phyloP scores from a whole-genome alignment of 164 flowering plant genomes.

The Protea cynaroides region DNA sequence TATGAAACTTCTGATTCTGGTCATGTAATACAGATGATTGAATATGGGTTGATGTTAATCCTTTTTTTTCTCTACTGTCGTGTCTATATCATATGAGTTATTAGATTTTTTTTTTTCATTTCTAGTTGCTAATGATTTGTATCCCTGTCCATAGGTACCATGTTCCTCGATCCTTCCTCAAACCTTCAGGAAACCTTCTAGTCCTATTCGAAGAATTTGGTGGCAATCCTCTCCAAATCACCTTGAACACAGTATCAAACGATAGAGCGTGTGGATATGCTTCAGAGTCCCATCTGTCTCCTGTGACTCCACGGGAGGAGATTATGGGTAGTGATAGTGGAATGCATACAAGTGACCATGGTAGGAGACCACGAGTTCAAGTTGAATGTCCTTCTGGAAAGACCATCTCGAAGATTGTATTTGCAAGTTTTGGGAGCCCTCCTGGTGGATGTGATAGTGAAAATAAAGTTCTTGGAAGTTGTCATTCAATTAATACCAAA shows the following conservation, averaged over 20 bases:
- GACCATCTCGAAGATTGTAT: conserved; percentile 37
- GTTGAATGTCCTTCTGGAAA: conserved; percentile 39
- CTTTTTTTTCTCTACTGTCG: neutral
- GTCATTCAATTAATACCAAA: conserved; percentile 43
- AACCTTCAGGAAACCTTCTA: conserved; percentile 38
- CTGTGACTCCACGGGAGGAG: neutral
- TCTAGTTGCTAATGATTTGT: neutral
- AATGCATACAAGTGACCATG: neutral
- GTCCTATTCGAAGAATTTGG: conserved; percentile 54
- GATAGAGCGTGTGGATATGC: conserved; percentile 32
- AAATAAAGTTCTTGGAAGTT: conserved; percentile 37
- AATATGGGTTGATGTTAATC: neutral
- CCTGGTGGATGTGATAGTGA: conserved; percentile 42
- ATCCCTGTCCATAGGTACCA: conserved; percentile 37
- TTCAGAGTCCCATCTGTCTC: conserved; percentile 26
- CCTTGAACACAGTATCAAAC: conserved; percentile 33
- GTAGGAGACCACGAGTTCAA: conserved; percentile 25
- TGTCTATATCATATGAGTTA: neutral
- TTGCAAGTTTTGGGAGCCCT: conserved; percentile 69
- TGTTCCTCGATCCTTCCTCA: conserved; percentile 54
- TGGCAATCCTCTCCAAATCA: conserved; percentile 39
- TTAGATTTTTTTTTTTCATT: neutral
- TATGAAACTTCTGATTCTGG: neutral
- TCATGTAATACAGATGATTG: too few species aligned
- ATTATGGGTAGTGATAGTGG: too few species aligned